Evolutionary conservation across 2,329 filamentous ascomycete genomes (phyloP).

Genomic region (Fusarium drepaniforme): DNA sequence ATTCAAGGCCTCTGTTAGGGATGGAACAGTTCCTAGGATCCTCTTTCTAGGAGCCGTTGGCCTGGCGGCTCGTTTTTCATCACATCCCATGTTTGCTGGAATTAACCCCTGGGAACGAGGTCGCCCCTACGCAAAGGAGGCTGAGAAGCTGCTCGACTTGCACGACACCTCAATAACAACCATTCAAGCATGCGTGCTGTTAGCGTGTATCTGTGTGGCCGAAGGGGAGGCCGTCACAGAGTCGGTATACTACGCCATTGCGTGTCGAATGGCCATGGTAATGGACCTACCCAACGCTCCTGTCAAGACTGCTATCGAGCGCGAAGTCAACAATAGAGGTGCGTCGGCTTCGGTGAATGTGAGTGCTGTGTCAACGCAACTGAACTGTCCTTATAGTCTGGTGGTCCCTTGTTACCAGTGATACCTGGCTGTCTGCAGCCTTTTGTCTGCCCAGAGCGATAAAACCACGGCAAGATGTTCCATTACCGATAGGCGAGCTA

Average conservation of each 20-base stretch:
- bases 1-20: neutral
- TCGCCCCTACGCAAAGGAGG: constrained; percentile 5
- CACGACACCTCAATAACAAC: constrained; percentile 22
- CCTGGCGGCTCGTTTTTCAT: neutral
- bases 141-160: constrained; percentile 7
- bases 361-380: neutral
- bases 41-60: constrained; percentile 1
- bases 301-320: constrained; percentile 44
- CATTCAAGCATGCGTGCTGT: constrained; percentile 54
- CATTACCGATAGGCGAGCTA: constrained; percentile 51
- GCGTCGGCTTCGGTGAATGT: neutral
- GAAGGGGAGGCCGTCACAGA: constrained; percentile 52
- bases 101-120: constrained; percentile 7
- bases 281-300: constrained; percentile 51
- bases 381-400: constrained; percentile 26
- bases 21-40: neutral
- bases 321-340: constrained; percentile 52
- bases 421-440: constrained; percentile 39
- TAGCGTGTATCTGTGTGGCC: constrained; percentile 49
- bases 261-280: constrained; percentile 51
- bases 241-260: constrained; percentile 53
- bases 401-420: constrained; percentile 38
- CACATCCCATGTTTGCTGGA: neutral
- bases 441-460: constrained; percentile 26
- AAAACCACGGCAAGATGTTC: constrained; percentile 36